phyloP scores from a whole-genome alignment of 208 protist genomes.

The Vickermania ingenoplastis region DNA sequence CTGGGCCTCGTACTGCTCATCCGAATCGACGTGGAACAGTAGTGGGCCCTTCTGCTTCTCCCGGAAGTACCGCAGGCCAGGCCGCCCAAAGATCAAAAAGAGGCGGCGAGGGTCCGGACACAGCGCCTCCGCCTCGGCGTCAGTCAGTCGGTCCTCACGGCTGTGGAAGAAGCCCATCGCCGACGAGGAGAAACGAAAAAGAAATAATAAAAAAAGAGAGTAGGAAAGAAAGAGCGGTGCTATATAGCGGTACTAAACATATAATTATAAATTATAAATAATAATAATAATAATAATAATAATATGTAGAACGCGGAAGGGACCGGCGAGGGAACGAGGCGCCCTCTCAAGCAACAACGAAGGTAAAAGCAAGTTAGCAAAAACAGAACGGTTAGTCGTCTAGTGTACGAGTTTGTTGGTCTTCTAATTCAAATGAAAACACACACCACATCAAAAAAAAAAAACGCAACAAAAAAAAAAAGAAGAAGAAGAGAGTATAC shows the following conservation, averaged over 20 bases:
- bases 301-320: no score
- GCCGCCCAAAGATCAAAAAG: not conserved
- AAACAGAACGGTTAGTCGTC: no score
- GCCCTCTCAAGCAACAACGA: no score
- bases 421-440: no score
- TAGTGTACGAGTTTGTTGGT: no score
- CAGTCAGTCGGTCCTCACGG: not conserved
- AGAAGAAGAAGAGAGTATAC: constrained; percentile 9
- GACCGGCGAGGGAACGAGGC: no score
- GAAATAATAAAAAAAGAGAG: constrained; percentile 10
- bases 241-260: no score
- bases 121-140: not conserved
- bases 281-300: no score
- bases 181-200: constrained; percentile 5
- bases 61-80: not conserved
- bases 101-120: not conserved
- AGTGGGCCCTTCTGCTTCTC: not conserved
- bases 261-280: no score
- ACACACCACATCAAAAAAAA: no score
- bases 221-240: constrained; percentile 4
- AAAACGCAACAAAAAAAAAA: constrained; percentile 7
- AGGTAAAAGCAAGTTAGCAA: no score
- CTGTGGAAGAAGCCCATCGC: not conserved
- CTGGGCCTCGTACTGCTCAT: not conserved
- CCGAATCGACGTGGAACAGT: not conserved